Conservation (phyloP, 371 early-diverging fungal species). For the Lichtheimia ornata region DNA sequence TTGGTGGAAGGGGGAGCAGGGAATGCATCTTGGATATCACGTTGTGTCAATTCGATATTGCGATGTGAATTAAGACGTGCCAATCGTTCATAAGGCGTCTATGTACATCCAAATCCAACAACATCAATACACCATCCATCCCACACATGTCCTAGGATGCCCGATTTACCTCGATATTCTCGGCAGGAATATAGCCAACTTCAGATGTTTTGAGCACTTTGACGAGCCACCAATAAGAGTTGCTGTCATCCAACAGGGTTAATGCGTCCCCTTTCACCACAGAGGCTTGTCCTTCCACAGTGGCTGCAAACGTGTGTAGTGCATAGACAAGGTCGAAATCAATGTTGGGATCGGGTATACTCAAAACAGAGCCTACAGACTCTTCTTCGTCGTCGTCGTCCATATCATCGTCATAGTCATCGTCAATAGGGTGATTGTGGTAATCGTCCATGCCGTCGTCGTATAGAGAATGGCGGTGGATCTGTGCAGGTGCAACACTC, state of each 20-base stretch:
- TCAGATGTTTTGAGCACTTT: constrained; percentile 85
- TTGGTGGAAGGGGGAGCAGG: constrained; percentile 46
- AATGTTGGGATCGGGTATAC: constrained; percentile 73
- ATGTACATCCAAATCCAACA: constrained; percentile 5
- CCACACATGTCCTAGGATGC: not conserved
- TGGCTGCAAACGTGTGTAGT: constrained; percentile 92
- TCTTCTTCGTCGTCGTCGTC: constrained; percentile 51
- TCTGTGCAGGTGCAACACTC: constrained; percentile 1
- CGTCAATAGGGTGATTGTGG: constrained; percentile 15
- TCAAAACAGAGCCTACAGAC: constrained; percentile 54
- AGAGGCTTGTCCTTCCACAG: constrained; percentile 92
- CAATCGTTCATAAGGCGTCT: constrained; percentile 89
- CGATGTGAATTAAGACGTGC: constrained; percentile 89
- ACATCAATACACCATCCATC: not conserved
- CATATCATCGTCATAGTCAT: constrained; percentile 42
- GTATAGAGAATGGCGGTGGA: constrained; percentile 38
- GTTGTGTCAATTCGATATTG: constrained; percentile 65
- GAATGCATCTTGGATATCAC: constrained; percentile 49
- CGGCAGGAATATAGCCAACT: constrained; percentile 96
- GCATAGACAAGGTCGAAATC: constrained; percentile 87
- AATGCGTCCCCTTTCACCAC: constrained; percentile 90
- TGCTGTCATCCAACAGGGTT: constrained; percentile 91
- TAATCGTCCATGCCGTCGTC: constrained; percentile 48
- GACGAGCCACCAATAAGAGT: constrained; percentile 98
- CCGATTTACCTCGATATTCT: constrained; percentile 83